Conservation (phyloP, 1,139 yeast genomes). For the Saccharomyces uvarum region DNA sequence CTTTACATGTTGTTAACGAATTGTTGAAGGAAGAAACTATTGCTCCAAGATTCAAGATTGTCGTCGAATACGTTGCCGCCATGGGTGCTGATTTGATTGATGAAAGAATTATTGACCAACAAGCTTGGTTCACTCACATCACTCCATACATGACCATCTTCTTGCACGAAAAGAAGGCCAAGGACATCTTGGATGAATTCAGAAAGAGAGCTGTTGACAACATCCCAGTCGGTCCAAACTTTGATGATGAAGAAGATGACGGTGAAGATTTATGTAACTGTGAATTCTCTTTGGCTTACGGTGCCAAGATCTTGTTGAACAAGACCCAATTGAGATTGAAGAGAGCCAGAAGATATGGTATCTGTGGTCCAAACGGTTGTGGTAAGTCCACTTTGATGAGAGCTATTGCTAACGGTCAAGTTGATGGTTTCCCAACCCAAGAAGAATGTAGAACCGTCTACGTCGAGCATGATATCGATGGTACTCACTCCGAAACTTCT, state of each 20-base stretch:
- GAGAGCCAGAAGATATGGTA: slow-evolving; percentile 99
- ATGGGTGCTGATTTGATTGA: slow-evolving; percentile 98
- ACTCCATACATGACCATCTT: slow-evolving; percentile 93
- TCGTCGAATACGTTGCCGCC: slow-evolving; percentile 79
- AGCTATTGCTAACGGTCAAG: slow-evolving; percentile 99
- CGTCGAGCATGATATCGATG: slow-evolving; percentile 99
- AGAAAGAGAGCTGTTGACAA: slow-evolving; percentile 95
- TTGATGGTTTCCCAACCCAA: slow-evolving; percentile 99
- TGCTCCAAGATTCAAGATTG: slow-evolving; percentile 69
- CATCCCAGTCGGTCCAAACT: slow-evolving; percentile 92
- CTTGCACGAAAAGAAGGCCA: slow-evolving; percentile 88
- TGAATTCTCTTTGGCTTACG: slow-evolving; percentile 99
- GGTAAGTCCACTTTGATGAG: slow-evolving; percentile 99
- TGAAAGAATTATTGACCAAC: slow-evolving; percentile 92
- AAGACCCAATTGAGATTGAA: slow-evolving; percentile 97
- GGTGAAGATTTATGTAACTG: slow-evolving; percentile 99
- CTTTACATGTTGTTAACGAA: slow-evolving; percentile 71
- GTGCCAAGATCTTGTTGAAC: slow-evolving; percentile 99
- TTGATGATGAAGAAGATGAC: slow-evolving; percentile 98
- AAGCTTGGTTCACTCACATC: slow-evolving; percentile 80
- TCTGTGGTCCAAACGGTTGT: slow-evolving; percentile 99
- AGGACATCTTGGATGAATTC: slow-evolving; percentile 85
- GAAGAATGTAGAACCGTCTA: slow-evolving; percentile 97
- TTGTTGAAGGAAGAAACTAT: slow-evolving; percentile 60
- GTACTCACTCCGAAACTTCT: slow-evolving; percentile 92